Evolutionary conservation across 345 rosid genomes (phyloP).

Genomic region (Eucalyptus camaldulensis): DNA sequence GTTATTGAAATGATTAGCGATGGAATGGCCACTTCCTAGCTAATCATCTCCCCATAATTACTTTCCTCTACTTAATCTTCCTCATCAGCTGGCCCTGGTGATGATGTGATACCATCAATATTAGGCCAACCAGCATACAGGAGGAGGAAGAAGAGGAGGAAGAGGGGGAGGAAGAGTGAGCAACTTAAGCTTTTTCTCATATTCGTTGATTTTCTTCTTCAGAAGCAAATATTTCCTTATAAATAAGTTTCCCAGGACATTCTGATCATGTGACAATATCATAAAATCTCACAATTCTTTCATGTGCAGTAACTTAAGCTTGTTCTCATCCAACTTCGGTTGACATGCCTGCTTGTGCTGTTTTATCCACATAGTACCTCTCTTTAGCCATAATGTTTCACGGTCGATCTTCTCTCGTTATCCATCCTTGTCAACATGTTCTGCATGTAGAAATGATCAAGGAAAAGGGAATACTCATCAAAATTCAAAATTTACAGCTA

Average conservation of each 20-base stretch:
- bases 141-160: too few relatives aligned
- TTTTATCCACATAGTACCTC: background rate
- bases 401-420: background rate
- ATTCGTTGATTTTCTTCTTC: too few relatives aligned
- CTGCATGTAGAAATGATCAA: background rate
- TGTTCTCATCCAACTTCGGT: background rate
- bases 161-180: too few relatives aligned
- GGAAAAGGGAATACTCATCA: background rate
- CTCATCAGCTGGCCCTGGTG: too few relatives aligned
- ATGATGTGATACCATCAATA: too few relatives aligned
- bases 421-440: background rate
- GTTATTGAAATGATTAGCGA: too few relatives aligned
- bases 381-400: background rate
- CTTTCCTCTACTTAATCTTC: too few relatives aligned
- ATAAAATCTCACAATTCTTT: background rate
- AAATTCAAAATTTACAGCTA: background rate
- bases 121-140: too few relatives aligned
- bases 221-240: too few relatives aligned
- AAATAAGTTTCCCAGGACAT: background rate
- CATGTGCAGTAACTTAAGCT: background rate
- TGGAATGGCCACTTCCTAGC: too few relatives aligned
- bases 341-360: background rate
- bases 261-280: background rate
- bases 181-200: too few relatives aligned
- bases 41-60: too few relatives aligned